Evolutionary conservation across 805 yeast genomes (phyloP).

Genomic region (Metschnikowia koreensis): DNA sequence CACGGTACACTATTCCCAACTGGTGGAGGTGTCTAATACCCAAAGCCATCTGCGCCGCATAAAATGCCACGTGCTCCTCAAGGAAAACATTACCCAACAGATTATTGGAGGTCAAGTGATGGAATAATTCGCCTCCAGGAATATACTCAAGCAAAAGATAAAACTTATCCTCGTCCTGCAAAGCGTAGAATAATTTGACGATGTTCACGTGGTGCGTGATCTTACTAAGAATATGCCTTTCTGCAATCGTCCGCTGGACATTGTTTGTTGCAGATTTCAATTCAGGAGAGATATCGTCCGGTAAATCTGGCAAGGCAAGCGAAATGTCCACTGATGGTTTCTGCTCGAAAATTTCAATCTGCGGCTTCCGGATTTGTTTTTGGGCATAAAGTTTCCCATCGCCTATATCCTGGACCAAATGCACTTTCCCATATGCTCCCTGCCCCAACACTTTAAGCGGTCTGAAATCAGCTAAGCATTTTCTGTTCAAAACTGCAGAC

Average conservation of each 20-base stretch:
- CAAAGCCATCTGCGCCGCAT: slow-evolving; percentile 75
- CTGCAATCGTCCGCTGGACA: slow-evolving; percentile 20
- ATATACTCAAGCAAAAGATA: slow-evolving; percentile 44
- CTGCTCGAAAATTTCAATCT: slow-evolving; percentile 21
- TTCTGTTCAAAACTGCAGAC: slow-evolving; percentile 14
- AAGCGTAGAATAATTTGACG: slow-evolving; percentile 44
- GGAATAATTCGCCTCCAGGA: slow-evolving; percentile 47
- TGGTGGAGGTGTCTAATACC: slow-evolving; percentile 75
- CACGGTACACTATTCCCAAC: slow-evolving; percentile 83
- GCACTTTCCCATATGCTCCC: slow-evolving; percentile 45
- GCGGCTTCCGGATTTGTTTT: slow-evolving; percentile 40
- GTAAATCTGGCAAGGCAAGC: slow-evolving; percentile 22
- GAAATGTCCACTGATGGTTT: slow-evolving; percentile 19
- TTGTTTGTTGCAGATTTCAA: slow-evolving; percentile 13
- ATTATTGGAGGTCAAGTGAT: slow-evolving; percentile 34
- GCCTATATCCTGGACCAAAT: slow-evolving; percentile 36
- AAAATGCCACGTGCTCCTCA: slow-evolving; percentile 68
- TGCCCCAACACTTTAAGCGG: slow-evolving; percentile 44
- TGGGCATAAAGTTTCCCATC: slow-evolving; percentile 43
- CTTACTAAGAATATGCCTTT: slow-evolving; percentile 17
- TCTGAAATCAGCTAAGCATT: slow-evolving; percentile 37
- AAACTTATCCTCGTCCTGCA: slow-evolving; percentile 44
- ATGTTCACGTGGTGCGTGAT: slow-evolving; percentile 46
- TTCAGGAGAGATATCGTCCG: slow-evolving; percentile 3
- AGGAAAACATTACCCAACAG: slow-evolving; percentile 46